These are phyloP conservation scores for Pholiota molesta DNA, from an alignment of 768 basidiomycete species.

Conservation along the genomic window DNA sequence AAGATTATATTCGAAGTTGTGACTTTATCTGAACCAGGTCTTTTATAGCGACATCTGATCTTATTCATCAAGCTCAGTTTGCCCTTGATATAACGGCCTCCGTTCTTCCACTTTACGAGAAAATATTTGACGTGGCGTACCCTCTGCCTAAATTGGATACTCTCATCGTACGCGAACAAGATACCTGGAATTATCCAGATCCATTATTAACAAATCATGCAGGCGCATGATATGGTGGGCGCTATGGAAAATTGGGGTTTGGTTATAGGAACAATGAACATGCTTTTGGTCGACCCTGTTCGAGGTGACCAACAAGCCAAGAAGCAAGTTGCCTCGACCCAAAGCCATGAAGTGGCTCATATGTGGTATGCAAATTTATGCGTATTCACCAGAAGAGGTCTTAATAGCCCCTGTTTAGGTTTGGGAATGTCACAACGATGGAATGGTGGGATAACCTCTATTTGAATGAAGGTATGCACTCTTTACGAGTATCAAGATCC, in stretches of 20 bases:
- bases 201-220: neutral
- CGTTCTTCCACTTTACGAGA: constrained; percentile 86
- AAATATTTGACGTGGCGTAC: constrained; percentile 89
- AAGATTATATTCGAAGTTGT: constrained; percentile 18
- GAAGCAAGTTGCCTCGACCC: constrained; percentile 69
- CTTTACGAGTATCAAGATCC: neutral
- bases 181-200: neutral
- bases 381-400: neutral
- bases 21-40: neutral
- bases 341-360: constrained; percentile 82
- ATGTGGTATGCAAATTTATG: constrained; percentile 55
- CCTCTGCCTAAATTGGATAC: constrained; percentile 96
- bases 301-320: constrained; percentile 47
- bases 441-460: constrained; percentile 85
- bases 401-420: constrained; percentile 44
- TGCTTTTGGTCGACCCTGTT: constrained; percentile 63
- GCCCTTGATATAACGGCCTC: constrained; percentile 84
- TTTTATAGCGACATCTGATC: constrained; percentile 70
- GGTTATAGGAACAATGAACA: constrained; percentile 81
- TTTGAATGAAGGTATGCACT: constrained; percentile 60
- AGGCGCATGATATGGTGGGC: constrained; percentile 8
- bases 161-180: constrained; percentile 59
- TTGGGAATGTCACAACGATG: constrained; percentile 91
- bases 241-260: constrained; percentile 94
- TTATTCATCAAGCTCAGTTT: constrained; percentile 82